Evolutionary conservation across 768 basidiomycete genomes (phyloP).

Genomic region (Suillus alpinus): DNA sequence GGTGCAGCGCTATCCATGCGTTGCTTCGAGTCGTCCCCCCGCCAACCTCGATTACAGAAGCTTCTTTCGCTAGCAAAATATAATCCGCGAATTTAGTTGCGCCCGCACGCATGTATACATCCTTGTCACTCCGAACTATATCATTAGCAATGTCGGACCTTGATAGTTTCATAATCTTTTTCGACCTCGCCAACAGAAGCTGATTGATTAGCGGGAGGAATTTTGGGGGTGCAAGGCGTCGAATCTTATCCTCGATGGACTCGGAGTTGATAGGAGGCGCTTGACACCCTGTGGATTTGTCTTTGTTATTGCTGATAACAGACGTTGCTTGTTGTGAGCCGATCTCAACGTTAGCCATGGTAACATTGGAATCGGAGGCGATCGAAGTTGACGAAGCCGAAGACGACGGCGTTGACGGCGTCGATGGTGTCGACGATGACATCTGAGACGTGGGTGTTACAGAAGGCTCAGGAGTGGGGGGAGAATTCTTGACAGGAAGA

Average conservation of each 20-base stretch:
- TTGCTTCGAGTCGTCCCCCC: constrained; percentile 6
- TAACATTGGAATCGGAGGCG: not conserved
- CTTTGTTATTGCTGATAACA: constrained; percentile 4
- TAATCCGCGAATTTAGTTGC: constrained; percentile 27
- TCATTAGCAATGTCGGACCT: constrained; percentile 38
- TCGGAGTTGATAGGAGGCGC: not conserved
- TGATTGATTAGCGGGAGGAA: constrained; percentile 31
- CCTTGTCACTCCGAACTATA: constrained; percentile 28
- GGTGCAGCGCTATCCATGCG: constrained; percentile 29
- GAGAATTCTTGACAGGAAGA: not conserved
- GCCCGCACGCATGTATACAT: constrained; percentile 24
- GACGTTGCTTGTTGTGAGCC: not conserved
- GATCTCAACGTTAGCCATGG: constrained; percentile 1
- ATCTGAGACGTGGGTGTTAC: not conserved
- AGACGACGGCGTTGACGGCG: too few species aligned
- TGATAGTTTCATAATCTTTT: constrained; percentile 31
- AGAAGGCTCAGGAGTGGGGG: not conserved
- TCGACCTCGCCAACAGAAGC: constrained; percentile 21
- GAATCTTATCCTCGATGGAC: constrained; percentile 9
- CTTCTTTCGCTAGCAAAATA: constrained; percentile 20
- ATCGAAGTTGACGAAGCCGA: not conserved
- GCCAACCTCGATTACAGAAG: constrained; percentile 28
- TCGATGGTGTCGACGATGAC: not conserved
- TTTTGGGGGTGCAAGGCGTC: constrained; percentile 15
- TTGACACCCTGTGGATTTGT: constrained; percentile 4